Evolutionary conservation across 2,329 filamentous ascomycete genomes (phyloP), one percentile per base, ranked within the genome.

Genomic region (Trichoderma harzianum): DNA sequence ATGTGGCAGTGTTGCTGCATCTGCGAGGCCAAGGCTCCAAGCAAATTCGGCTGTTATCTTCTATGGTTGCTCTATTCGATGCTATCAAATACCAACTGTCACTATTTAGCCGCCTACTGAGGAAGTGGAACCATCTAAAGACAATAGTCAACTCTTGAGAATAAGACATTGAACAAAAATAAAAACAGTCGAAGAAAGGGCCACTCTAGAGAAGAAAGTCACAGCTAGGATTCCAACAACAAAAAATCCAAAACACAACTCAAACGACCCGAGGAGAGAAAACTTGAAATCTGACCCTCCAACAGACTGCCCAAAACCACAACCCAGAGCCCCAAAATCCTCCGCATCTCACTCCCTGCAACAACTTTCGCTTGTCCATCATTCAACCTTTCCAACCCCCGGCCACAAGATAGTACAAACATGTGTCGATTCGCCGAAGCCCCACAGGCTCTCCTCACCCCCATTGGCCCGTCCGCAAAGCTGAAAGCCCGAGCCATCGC

Each of bases 311-410:
- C 34, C 39, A 24, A 65, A 51, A 51, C 63, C 43, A 3, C 16
- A 34, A 5, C 24, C 10, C 18, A 30, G 7, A 65, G 4, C 6
- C 8, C 18, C 26, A 36, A 8, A 51, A 32, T 36, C 28, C 14
- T 51, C 63, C 63, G 28, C 32, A 61, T 39, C 63, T 65, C 43
- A 61, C 63, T 65, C 63, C 63, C 39, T 47, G 61, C 61, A 24
- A 12, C 61, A 64, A 53, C 43, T 32, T 39, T 39, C 36, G 36
- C 36, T 47, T 28, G n/a, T 65, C 26, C 39, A 53, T n/a, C 30
- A 39, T 28, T 26, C 63, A 55, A 55, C 10, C 51, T 47, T 24
- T 24, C 14, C 32, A 7, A 34, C 16, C 34, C 34, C 36, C n/a
- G 39, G 16, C n/a, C 16, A 26, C 26, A 60, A 2, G 24, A 60